Base-by-base conservation (phyloP, 2,329 filamentous ascomycete species). In the Endoconidiophora polonica region DNA sequence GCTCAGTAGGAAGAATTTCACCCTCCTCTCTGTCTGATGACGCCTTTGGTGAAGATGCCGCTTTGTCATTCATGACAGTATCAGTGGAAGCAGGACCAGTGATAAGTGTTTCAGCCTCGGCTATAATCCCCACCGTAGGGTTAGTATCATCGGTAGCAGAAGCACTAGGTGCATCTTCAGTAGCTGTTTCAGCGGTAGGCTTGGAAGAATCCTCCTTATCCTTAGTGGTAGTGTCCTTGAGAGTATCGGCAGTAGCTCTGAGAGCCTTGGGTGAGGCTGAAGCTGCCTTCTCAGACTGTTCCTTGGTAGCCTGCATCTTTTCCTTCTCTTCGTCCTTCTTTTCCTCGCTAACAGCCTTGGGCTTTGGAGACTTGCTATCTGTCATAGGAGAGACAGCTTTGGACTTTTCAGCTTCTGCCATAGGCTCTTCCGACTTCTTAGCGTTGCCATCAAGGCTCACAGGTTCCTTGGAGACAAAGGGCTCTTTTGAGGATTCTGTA, bases 281-380 rank as follows among this genome's bases (percentile, higher is more conserved):
- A 7, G 29, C 29, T 12, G 12, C 29, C 2, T 33, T 33, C 29
- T 10, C 29, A 9, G 29, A 33, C 4, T 33, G 29, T 33, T 33
- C 38, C 2, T 16, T 41, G 39, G 39, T 14, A 24, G 44, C 36
- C 12, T 47, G n/a, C 26, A 52, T 54, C 50, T 61, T 57, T 5
- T 49, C 45, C 5, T 50, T 43, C 33, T 16, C 24, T 24, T 48
- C 48, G 2, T 46, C 18, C 3, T 23, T 14, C 48, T 43, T 44
- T 26, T 39, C 42, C 6, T 45, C 44, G n/a, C 44, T 40, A 40
- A 14, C 42, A 9, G 37, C 16, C 50, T 59, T 58, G n/a, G 52
- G 49, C 39, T 62, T 57, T 16, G 52, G 50, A 4, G 52, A 16
- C 18, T 52, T 9, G 10, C 54, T 44, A 37, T 57, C 53, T 3